Conservation (phyloP, 768 basidiomycete genomes). For the Russula sp. region DNA sequence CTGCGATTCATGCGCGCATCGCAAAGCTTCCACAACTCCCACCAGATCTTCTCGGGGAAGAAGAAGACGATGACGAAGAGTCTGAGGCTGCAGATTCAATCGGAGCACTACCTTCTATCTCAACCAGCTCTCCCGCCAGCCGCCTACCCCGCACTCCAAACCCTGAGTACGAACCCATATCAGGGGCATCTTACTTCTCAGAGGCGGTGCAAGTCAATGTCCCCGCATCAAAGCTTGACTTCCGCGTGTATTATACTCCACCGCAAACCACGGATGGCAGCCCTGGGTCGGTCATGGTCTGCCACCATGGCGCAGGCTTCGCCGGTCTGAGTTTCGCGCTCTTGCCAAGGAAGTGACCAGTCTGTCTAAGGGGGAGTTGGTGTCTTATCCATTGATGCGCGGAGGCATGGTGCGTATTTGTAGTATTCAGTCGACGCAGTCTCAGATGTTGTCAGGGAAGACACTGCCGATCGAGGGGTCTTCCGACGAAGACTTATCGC, state of each 20-base stretch:
- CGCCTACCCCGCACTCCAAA: slow-evolving; percentile 46
- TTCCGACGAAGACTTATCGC: slow-evolving; percentile 58
- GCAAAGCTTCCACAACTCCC: slow-evolving; percentile 63
- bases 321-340: slow-evolving; percentile 87
- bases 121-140: slow-evolving; percentile 64
- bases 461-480: slow-evolving; percentile 47
- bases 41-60: slow-evolving; percentile 38
- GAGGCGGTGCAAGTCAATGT: slow-evolving; percentile 79
- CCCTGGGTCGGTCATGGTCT: slow-evolving; percentile 71
- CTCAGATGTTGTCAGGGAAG: slow-evolving; percentile 51
- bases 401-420: slow-evolving; percentile 73
- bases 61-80: slow-evolving; percentile 49
- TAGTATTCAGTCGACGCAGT: neutral
- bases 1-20: slow-evolving; percentile 71
- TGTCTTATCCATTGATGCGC: slow-evolving; percentile 74
- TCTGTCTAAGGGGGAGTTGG: slow-evolving; percentile 68
- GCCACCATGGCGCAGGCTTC: slow-evolving; percentile 95
- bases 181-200: slow-evolving; percentile 70
- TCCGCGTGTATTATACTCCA: slow-evolving; percentile 81
- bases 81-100: slow-evolving; percentile 57
- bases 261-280: slow-evolving; percentile 48
- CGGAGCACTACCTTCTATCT: slow-evolving; percentile 56
- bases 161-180: slow-evolving; percentile 71
- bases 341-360: slow-evolving; percentile 76
- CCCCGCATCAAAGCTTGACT: slow-evolving; percentile 56